A percentile compares a stretch with the other conserved stretches of the same genome.
Evolutionary conservation across 2,329 filamentous ascomycete genomes (phyloP).

Genomic region (Scopulariopsis brevicaulis): DNA sequence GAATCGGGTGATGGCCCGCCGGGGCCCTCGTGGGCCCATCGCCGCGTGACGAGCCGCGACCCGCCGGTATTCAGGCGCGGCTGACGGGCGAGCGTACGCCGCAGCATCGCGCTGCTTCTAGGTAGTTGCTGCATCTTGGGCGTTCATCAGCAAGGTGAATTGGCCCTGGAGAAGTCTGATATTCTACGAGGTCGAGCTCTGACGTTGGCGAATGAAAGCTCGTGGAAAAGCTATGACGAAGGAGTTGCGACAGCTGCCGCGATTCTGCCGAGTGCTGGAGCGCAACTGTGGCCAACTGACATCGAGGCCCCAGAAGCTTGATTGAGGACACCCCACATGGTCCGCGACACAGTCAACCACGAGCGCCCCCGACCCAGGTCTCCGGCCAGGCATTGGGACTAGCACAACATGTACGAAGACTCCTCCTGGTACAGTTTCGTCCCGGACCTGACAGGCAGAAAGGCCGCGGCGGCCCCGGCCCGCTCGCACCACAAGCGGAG

Average conservation of each 20-base stretch:
- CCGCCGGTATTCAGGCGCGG: not conserved
- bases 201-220: not conserved
- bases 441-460: constrained; percentile 44
- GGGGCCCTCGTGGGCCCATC: not conserved
- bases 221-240: not conserved
- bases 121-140: not conserved
- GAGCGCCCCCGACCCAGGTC: not conserved
- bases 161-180: not conserved
- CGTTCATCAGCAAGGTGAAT: not conserved
- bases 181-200: not conserved
- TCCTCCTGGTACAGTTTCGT: constrained; percentile 68
- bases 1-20: not conserved
- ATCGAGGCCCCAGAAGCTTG: not conserved
- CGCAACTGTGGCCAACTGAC: not conserved
- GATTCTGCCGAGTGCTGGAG: not conserved
- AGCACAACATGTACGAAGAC: constrained; percentile 61
- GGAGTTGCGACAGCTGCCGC: not conserved
- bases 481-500: constrained; percentile 47
- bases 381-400: not conserved
- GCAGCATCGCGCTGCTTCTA: not conserved
- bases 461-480: constrained; percentile 24
- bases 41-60: not conserved
- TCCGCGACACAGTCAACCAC: not conserved
- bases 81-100: not conserved
- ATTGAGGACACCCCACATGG: not conserved